These are phyloP conservation scores for Lentinus tigrinus DNA, from an alignment of 768 basidiomycete species.

Conservation along the genomic window DNA sequence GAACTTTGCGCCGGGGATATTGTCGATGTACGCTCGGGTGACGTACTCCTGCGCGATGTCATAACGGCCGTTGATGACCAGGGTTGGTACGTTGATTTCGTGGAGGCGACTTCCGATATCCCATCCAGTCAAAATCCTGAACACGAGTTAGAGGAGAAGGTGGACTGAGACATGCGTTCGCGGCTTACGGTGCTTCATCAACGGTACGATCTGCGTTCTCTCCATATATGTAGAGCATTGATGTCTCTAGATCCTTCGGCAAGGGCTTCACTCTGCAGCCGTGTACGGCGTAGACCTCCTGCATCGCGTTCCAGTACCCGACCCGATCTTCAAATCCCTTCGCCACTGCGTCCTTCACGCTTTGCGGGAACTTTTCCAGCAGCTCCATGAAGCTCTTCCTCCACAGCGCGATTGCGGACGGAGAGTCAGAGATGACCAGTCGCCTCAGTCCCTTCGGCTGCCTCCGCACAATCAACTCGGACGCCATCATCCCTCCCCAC, in stretches of 20 bases:
- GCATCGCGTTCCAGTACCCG: slow-evolving; percentile 43
- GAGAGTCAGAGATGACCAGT: slow-evolving; percentile 45
- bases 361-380: slow-evolving; percentile 39
- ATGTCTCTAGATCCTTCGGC: slow-evolving; percentile 36
- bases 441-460: slow-evolving; percentile 45
- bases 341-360: slow-evolving; percentile 38
- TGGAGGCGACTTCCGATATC: slow-evolving; percentile 27
- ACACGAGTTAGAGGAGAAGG: not conserved
- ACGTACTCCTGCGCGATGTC: slow-evolving; percentile 31
- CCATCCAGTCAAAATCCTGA: slow-evolving; percentile 24
- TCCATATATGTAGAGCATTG: slow-evolving; percentile 31
- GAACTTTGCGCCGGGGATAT: slow-evolving; percentile 30
- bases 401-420: slow-evolving; percentile 47
- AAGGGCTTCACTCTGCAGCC: slow-evolving; percentile 45
- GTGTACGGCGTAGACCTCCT: slow-evolving; percentile 40
- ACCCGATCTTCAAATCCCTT: slow-evolving; percentile 37
- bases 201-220: slow-evolving; percentile 47
- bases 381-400: slow-evolving; percentile 39
- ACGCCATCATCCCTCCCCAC: slow-evolving; percentile 56
- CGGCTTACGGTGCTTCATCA: slow-evolving; percentile 26
- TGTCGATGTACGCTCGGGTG: slow-evolving; percentile 22
- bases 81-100: slow-evolving; percentile 25
- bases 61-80: slow-evolving; percentile 30
- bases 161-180: slow-evolving; percentile 4
- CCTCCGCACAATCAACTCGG: slow-evolving; percentile 40